Base-by-base conservation (phyloP, 768 basidiomycete genomes). In the Rickenella mellea region DNA sequence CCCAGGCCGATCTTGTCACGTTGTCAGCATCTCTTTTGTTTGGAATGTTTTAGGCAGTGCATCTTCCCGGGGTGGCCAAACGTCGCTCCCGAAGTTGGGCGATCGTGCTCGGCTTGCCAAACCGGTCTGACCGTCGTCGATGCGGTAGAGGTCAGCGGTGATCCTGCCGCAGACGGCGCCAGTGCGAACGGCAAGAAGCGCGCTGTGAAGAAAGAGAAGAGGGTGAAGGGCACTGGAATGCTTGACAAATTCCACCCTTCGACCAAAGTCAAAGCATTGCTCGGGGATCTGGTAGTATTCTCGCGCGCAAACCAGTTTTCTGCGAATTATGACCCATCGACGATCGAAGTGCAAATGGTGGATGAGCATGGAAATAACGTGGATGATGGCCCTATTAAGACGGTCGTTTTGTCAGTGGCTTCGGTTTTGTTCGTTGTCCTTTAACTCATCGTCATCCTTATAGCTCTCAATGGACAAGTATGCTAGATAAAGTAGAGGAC, bases 21-120 rank as follows among this genome's bases (percentile, higher is more conserved):
- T 47, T 99, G 96, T 58, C 87, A 91, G 53, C 96, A 99, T 59
- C 70, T 98, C 24, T 97, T 87, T 61, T 99, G 96, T 63, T 52
- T 81, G 8, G 66, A 66, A 21, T 99, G 96, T 62, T 98, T 91
- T 71, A 78, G 82, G 29, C 64, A 70, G 48, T 75, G 73, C n/a
- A 75, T 91, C 30, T 87, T 73, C 48, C 73, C 88, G 19, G 78
- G 75, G 20, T 97, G 86, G 83, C 87, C 91, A 1, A 76, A 80
- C 46, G 71, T 81, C 30, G 50, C 70, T 15, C 59, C 73, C 17
- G 78, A 80, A 40, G 59, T 67, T n/a, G 64, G 60, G 38, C 72
- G 76, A 14, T 66, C 71, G 6, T 99, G 96, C 57, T 76, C 83
- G 14, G 75, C 78, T 8, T 99, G 96, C 60, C 79, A 84, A 48